Evolutionary conservation across 345 rosid genomes (phyloP).

Genomic region (Camelina laxa): DNA sequence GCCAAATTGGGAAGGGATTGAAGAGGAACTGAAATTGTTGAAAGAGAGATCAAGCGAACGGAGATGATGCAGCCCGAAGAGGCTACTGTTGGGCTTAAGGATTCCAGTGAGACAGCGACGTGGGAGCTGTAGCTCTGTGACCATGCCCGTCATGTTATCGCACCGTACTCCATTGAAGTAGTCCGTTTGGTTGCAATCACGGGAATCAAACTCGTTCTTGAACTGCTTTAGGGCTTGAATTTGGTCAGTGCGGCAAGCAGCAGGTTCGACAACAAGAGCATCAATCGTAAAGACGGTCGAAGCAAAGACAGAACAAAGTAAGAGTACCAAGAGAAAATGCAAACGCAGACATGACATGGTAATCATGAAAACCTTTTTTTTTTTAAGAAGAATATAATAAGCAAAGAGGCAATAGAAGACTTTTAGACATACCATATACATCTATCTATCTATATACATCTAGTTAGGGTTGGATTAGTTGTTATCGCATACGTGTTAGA

Average conservation of each 20-base stretch:
- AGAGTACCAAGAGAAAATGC: not conserved
- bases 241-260: conserved; percentile 18
- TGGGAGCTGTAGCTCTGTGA: not conserved
- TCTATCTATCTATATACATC: too few relatives aligned
- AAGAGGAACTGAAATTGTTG: conserved; percentile 31
- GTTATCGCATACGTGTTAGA: too few relatives aligned
- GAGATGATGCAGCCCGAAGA: conserved; percentile 13
- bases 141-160: conserved; percentile 2
- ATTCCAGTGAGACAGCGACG: conserved; percentile 22
- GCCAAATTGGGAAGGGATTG: conserved; percentile 19
- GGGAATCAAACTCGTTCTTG: conserved; percentile 29
- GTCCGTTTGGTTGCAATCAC: conserved; percentile 12
- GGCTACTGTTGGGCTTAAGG: conserved; percentile 33
- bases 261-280: not conserved
- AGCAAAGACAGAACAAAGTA: not conserved
- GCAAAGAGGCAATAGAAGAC: not conserved
- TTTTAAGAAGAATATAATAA: not conserved
- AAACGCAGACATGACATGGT: not conserved
- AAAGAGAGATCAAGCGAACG: not conserved
- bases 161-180: conserved; percentile 1
- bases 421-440: too few relatives aligned
- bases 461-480: too few relatives aligned
- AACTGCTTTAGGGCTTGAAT: conserved; percentile 5
- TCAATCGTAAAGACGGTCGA: not conserved
- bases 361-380: not conserved